Evolutionary conservation across 2,329 filamentous ascomycete genomes (phyloP), one percentile per base, ranked within the genome.

Genomic region (Fusarium neocosmosporiellum): DNA sequence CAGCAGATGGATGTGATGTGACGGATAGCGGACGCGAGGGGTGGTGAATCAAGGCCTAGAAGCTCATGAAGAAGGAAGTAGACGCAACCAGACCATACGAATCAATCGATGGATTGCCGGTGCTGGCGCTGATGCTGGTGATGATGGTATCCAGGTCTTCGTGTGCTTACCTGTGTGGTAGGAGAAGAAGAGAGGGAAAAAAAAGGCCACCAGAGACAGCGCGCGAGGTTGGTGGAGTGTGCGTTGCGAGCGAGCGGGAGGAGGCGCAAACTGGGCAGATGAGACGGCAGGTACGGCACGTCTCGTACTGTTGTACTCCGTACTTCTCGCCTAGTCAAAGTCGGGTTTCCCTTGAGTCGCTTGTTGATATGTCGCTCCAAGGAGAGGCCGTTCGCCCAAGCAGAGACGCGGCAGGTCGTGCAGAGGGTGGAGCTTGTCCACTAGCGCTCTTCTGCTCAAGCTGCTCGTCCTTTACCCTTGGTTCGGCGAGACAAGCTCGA

Each of bases 81-180:
- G 54, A 67, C 22, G 59, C 39, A 69, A 46, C 33, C 58, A 71
- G 57, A n/a, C 53, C 57, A 55, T 41, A 16, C 57, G 67, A 62
- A 18, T 59, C 14, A 61, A 69, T 61, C 36, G 27, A 60, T 59
- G 13, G 18, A 71, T 59, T 53, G 55, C 43, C 60, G 58, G 18
- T 36, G 48, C 33, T 65, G 59, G 39, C 27, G 46, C 55, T 50
- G 54, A 36, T 59, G 33, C 20, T 36, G 39, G 5, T 57, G n/a
- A 16, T 57, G 34, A 37, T 27, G 20, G n/a, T 24, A 37, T 54
- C 39, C 48, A 67, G 58, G 39, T 63, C 53, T 22, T 63, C 39
- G 54, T 67, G 24, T 68, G 71, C 72, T 75, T 73, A 75, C 75
- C 75, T 77, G 59, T 54, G 54, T 20, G 34, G 48, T 27, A 33